These are phyloP conservation scores for Aspergillus sclerotialis DNA, from an alignment of 2,329 filamentous ascomycete genomes.

Conservation along the genomic window DNA sequence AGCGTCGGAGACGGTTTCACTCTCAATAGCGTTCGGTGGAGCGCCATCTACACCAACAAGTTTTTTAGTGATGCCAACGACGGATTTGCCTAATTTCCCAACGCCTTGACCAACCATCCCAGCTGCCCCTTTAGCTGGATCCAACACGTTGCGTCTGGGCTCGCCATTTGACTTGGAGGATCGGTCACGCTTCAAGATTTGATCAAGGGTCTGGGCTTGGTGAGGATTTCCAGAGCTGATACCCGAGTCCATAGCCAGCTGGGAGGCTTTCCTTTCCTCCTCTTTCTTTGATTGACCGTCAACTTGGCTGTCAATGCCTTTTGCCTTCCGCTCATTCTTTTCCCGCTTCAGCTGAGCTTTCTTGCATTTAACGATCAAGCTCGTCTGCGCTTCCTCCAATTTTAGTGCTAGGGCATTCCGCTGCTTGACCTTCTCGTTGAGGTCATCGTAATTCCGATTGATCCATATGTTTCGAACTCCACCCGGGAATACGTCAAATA, in stretches of 20 bases:
- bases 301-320: conserved; percentile 35
- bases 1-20: too few relatives aligned
- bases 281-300: conserved; percentile 41
- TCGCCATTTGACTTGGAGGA: conserved; percentile 8
- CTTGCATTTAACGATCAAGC: conserved; percentile 72
- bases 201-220: conserved; percentile 46
- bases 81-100: conserved; percentile 37
- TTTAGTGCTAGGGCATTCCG: conserved; percentile 63
- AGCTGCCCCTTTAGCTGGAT: conserved; percentile 46
- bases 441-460: conserved; percentile 76
- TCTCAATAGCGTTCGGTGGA: too few relatives aligned
- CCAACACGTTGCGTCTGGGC: conserved; percentile 20
- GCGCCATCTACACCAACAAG: conserved; percentile 31
- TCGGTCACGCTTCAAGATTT: conserved; percentile 30
- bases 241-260: conserved; percentile 42
- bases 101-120: conserved; percentile 46
- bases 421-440: conserved; percentile 75
- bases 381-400: conserved; percentile 77
- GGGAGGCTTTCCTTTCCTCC: conserved; percentile 42
- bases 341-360: conserved; percentile 68
- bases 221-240: conserved; percentile 53
- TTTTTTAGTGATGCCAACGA: conserved; percentile 38
- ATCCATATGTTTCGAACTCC: conserved; percentile 96
- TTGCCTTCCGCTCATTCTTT: conserved; percentile 58
- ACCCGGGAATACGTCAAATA: conserved; percentile 95